Evolutionary conservation across 139 green algal species (phyloP).

Genomic region (Chlamydomonas applanata): DNA sequence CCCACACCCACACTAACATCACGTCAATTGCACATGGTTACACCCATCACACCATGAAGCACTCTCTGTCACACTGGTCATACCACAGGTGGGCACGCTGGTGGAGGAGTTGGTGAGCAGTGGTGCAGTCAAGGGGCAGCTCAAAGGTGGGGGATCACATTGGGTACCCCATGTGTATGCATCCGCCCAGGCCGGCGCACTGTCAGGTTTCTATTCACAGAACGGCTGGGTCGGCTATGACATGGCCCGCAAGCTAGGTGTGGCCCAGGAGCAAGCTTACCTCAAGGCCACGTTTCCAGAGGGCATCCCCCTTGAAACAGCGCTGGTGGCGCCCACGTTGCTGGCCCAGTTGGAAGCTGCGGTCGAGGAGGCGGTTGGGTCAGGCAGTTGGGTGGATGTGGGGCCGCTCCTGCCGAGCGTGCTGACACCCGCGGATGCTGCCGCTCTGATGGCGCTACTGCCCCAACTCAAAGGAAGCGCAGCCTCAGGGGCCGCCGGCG

Average conservation of each 20-base stretch:
- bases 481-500: background rate
- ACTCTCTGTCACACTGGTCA: too few species aligned
- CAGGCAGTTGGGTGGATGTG: slow-evolving; percentile 47
- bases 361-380: slow-evolving; percentile 52
- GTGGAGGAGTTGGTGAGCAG: slow-evolving; percentile 46
- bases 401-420: slow-evolving; percentile 43
- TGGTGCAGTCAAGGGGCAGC: slow-evolving; percentile 53
- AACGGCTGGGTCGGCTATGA: slow-evolving; percentile 83
- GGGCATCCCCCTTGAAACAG: slow-evolving; percentile 58
- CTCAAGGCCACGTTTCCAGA: slow-evolving; percentile 63
- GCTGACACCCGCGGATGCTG: slow-evolving; percentile 38
- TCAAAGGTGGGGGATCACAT: slow-evolving; percentile 59
- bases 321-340: slow-evolving; percentile 60
- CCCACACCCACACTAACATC: too few species aligned
- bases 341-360: slow-evolving; percentile 57
- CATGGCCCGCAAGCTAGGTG: slow-evolving; percentile 45
- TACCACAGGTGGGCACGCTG: background rate
- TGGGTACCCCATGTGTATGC: slow-evolving; percentile 72
- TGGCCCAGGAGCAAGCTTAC: slow-evolving; percentile 46
- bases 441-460: slow-evolving; percentile 2
- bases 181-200: slow-evolving; percentile 59
- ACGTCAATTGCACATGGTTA: too few species aligned
- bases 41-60: too few species aligned
- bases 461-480: background rate
- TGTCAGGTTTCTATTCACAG: slow-evolving; percentile 76